These are phyloP conservation scores for Cyphellophora attinorum DNA, from an alignment of 2,329 filamentous ascomycete genomes.

Conservation along the genomic window DNA sequence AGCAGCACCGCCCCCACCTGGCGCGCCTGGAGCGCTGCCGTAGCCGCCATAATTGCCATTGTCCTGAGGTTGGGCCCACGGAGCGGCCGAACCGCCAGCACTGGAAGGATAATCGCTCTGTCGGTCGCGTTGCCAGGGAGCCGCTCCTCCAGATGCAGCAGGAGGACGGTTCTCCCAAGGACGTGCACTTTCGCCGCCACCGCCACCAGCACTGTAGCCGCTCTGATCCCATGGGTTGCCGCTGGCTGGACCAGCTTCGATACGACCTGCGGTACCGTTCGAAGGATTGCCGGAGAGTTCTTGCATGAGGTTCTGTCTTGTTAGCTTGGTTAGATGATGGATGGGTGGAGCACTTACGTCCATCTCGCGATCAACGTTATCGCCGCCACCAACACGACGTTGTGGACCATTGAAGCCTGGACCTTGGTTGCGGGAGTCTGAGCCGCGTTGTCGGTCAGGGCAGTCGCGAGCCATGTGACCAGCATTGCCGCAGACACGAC, in stretches of 20 bases:
- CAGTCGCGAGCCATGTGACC: constrained; percentile 98
- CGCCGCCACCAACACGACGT: constrained; percentile 63
- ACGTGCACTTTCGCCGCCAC: constrained; percentile 44
- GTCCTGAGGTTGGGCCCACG: constrained; percentile 23
- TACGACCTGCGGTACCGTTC: constrained; percentile 60
- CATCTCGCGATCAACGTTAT: constrained; percentile 87
- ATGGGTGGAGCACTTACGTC: constrained; percentile 54
- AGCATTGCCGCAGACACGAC: constrained; percentile 93
- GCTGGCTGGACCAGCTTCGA: constrained; percentile 70
- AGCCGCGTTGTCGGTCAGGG: constrained; percentile 83
- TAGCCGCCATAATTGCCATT: constrained; percentile 36
- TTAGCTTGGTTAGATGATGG: constrained; percentile 8
- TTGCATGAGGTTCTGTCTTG: constrained; percentile 80
- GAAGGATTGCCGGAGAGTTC: constrained; percentile 71
- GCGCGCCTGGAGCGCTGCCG: constrained; percentile 27
- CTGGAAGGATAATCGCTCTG: constrained; percentile 42
- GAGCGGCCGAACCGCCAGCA: constrained; percentile 24
- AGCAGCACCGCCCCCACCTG: constrained; percentile 32
- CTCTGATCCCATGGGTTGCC: constrained; percentile 42
- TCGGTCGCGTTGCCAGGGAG: constrained; percentile 60
- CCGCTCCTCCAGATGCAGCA: constrained; percentile 30
- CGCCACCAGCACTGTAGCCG: constrained; percentile 12
- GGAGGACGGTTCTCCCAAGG: constrained; percentile 66
- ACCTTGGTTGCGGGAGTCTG: constrained; percentile 80
- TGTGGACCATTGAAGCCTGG: constrained; percentile 41